Conservation (phyloP, 108 stramenopile species). For the Pseudonitzschia delicatissima region DNA sequence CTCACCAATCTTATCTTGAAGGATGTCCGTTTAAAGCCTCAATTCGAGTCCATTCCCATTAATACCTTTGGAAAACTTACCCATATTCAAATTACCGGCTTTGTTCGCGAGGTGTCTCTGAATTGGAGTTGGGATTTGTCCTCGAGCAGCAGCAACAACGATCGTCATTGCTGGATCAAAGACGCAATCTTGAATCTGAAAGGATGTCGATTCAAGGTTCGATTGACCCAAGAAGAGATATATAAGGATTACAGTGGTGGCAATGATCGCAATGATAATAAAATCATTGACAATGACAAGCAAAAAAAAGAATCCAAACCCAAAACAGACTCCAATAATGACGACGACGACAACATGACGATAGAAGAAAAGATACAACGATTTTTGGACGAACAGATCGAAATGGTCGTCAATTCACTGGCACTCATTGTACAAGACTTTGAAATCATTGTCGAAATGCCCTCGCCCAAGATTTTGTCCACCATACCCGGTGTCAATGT, state of each 20-base stretch:
- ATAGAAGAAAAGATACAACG: not conserved
- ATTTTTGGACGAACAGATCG: not conserved
- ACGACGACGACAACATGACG: not conserved
- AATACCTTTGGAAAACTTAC: conserved; percentile 10
- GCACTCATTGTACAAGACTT: conserved; percentile 3
- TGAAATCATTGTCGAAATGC: conserved; percentile 8
- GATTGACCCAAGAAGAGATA: not conserved
- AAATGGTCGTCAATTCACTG: conserved; percentile 6
- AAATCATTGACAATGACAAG: not conserved
- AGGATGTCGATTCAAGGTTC: conserved; percentile 1
- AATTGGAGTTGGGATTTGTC: not conserved
- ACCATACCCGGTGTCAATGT: too few species aligned
- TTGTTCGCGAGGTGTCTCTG: conserved; percentile 6
- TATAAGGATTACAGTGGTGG: not conserved
- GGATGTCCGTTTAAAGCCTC: not conserved
- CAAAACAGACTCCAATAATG: not conserved
- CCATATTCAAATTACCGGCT: not conserved
- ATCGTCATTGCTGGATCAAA: too few species aligned
- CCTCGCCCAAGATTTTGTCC: not conserved
- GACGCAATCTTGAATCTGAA: conserved; percentile 1
- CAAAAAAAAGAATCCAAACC: not conserved
- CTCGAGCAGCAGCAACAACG: not conserved
- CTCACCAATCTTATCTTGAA: conserved; percentile 5
- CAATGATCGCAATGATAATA: not conserved
- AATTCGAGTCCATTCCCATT: not conserved